phyloP scores from a whole-genome alignment of 1,284 basidiomycete genomes.

The Ganoderma sp. region DNA sequence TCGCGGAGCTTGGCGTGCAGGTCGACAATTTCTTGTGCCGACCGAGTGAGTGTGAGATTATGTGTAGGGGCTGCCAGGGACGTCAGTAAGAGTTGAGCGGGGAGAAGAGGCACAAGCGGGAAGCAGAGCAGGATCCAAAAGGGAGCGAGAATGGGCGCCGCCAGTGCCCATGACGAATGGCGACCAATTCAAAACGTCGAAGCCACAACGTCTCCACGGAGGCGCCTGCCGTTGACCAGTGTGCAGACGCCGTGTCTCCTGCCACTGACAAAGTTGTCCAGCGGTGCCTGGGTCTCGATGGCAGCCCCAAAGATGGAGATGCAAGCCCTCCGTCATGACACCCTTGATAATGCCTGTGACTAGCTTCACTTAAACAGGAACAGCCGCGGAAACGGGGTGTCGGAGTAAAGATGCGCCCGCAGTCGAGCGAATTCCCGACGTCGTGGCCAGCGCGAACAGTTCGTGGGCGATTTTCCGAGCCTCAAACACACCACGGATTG shows the following conservation, averaged over 20 bases:
- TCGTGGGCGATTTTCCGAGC: too few relatives aligned
- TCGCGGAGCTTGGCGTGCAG: constrained; percentile 76
- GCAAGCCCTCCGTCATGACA: background rate
- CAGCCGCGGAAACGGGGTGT: too few relatives aligned
- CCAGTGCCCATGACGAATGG: background rate
- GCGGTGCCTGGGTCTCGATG: constrained; percentile 6
- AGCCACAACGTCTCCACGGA: background rate
- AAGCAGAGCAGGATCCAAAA: background rate
- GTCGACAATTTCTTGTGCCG: constrained; percentile 75
- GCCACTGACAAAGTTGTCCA: background rate
- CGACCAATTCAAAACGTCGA: too few relatives aligned
- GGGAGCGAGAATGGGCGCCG: background rate
- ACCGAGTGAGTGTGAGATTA: constrained; percentile 84
- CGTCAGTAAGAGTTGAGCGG: constrained; percentile 30
- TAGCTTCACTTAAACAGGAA: too few relatives aligned
- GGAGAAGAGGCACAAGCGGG: background rate
- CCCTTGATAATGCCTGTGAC: background rate
- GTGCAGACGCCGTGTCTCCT: background rate
- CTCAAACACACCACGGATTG: too few relatives aligned
- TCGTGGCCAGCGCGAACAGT: too few relatives aligned
- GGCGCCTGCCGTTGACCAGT: background rate
- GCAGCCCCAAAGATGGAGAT: constrained; percentile 2
- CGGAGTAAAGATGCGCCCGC: too few relatives aligned
- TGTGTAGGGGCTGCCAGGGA: constrained; percentile 76
- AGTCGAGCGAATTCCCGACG: too few relatives aligned